phyloP scores from a whole-genome alignment of 2,329 filamentous ascomycete genomes.

The Seiridium cupressi region DNA sequence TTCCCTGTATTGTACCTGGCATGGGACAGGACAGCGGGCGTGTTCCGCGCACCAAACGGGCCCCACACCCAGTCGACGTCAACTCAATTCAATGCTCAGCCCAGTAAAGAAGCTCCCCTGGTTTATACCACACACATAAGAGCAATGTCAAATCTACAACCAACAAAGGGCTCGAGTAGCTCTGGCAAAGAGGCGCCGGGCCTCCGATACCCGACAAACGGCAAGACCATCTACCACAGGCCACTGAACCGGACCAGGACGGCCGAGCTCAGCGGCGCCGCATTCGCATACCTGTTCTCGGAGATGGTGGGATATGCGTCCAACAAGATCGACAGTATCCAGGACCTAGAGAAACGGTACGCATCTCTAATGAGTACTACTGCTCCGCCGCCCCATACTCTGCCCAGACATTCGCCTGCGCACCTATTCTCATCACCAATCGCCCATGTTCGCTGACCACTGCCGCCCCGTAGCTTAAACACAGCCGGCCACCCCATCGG shows the following conservation, averaged over 20 bases:
- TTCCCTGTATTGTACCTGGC: no score
- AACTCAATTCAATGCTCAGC: background rate
- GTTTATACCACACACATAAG: background rate
- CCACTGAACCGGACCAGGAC: conserved; percentile 88
- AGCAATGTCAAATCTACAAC: conserved; percentile 51
- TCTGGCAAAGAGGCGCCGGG: conserved; percentile 52
- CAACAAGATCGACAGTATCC: conserved; percentile 83
- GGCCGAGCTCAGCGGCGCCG: conserved; percentile 85
- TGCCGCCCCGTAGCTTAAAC: conserved; percentile 64
- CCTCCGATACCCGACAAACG: conserved; percentile 84
- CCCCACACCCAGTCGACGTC: background rate
- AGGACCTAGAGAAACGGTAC: conserved; percentile 88
- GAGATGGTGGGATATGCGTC: conserved; percentile 98
- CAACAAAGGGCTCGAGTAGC: conserved; percentile 37
- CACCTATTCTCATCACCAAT: background rate
- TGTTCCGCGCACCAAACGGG: background rate
- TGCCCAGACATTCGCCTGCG: background rate
- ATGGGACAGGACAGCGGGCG: background rate
- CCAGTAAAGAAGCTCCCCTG: background rate
- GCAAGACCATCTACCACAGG: conserved; percentile 97
- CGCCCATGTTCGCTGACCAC: background rate
- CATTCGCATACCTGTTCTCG: conserved; percentile 93
- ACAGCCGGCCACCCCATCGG: conserved; percentile 91
- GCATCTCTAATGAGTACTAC: conserved; percentile 15
- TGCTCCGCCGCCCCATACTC: background rate